Evolutionary conservation across 768 basidiomycete species (phyloP).

Genomic region (Leccinum imitatum): DNA sequence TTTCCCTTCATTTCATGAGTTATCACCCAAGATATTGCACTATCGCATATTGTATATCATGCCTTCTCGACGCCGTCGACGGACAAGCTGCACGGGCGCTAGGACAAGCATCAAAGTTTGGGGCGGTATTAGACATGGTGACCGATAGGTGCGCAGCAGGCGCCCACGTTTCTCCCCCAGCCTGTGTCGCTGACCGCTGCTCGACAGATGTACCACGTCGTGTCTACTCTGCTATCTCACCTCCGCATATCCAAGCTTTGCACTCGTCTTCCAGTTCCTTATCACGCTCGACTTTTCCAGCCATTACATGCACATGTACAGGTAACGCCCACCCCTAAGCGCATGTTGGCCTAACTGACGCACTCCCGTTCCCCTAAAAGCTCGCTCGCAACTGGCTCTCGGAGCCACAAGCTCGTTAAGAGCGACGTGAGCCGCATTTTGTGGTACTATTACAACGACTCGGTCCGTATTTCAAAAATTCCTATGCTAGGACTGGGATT

Average conservation of each 20-base stretch:
- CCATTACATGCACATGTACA: conserved; percentile 99
- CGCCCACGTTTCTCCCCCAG: neutral
- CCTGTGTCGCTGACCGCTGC: neutral
- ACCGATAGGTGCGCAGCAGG: conserved; percentile 77
- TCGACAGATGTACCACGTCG: conserved; percentile 90
- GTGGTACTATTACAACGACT: conserved; percentile 91
- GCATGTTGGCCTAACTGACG: conserved; percentile 4
- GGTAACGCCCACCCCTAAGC: conserved; percentile 44
- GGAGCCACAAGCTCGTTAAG: conserved; percentile 89
- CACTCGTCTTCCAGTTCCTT: conserved; percentile 88
- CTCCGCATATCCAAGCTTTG: conserved; percentile 82
- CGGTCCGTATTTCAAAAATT: conserved; percentile 51
- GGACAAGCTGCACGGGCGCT: conserved; percentile 88
- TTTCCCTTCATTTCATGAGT: conserved; percentile 91
- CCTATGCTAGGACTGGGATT: neutral
- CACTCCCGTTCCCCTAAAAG: conserved; percentile 39
- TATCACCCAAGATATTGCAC: conserved; percentile 94
- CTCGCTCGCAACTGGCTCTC: conserved; percentile 91
- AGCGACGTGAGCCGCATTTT: conserved; percentile 92
- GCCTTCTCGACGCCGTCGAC: conserved; percentile 92
- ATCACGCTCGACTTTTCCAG: conserved; percentile 97
- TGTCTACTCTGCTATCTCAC: conserved; percentile 93
- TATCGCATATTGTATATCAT: conserved; percentile 83
- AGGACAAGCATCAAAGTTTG: conserved; percentile 93
- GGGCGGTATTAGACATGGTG: conserved; percentile 98